A percentile compares a stretch with the other conserved stretches of the same genome.
Conservation (phyloP, 163 green algal genomes). For the Coccomyxa subellipsoidea region DNA sequence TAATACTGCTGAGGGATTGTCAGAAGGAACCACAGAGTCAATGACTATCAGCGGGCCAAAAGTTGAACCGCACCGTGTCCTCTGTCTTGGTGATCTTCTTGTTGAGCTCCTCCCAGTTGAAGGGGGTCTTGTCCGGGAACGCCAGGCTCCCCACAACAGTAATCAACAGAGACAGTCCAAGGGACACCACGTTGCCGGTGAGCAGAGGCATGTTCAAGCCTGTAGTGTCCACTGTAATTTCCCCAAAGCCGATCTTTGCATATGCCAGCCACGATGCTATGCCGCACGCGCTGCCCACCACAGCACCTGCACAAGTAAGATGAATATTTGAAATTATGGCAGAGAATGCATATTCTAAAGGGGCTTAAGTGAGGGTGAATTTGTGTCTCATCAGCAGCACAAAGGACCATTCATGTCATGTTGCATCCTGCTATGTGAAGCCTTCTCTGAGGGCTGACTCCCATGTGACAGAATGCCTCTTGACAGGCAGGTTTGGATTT, state of each 20-base stretch:
- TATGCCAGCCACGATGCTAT: conserved; percentile 11
- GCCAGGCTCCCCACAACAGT: not conserved
- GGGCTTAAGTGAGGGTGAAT: no score
- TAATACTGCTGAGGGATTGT: not conserved
- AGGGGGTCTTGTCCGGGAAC: conserved; percentile 1
- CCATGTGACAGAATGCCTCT: no score
- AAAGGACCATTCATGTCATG: no score
- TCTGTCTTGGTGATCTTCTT: conserved; percentile 3
- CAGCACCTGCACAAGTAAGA: not conserved
- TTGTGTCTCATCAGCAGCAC: no score
- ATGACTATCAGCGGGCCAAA: no score
- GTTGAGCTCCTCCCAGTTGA: conserved; percentile 1
- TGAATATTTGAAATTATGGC: not conserved
- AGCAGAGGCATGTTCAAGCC: conserved; percentile 17
- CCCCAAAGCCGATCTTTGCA: conserved; percentile 14
- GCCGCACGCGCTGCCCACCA: not conserved
- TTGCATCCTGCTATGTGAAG: no score
- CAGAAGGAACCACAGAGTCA: not conserved
- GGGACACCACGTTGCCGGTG: conserved; percentile 7
- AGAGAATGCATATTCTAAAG: no score
- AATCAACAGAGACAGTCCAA: conserved; percentile 8
- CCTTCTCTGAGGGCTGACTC: no score
- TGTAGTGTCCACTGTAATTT: conserved; percentile 8
- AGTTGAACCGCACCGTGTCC: not conserved
- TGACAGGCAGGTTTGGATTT: no score